These are phyloP conservation scores for Jackrogersella multiformis DNA, from an alignment of 495 filamentous ascomycete species.

Conservation along the genomic window DNA sequence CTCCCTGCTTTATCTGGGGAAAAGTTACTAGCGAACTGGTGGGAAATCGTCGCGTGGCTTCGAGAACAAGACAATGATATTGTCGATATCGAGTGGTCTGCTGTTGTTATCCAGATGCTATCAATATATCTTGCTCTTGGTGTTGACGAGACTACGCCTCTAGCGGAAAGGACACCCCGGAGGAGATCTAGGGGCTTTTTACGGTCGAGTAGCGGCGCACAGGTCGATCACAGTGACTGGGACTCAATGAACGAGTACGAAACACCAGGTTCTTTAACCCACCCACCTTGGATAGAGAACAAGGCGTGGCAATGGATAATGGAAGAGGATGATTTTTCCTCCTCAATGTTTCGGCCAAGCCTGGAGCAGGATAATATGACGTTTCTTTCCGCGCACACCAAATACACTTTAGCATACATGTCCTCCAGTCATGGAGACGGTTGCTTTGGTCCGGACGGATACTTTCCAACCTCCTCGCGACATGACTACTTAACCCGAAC, in stretches of 20 bases:
- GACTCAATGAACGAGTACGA: constrained; percentile 50
- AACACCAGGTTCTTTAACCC: constrained; percentile 60
- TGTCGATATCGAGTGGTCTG: constrained; percentile 78
- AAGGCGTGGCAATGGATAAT: constrained; percentile 79
- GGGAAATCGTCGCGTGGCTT: constrained; percentile 77
- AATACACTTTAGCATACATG: constrained; percentile 56
- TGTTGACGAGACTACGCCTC: constrained; percentile 28
- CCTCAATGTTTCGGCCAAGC: constrained; percentile 35
- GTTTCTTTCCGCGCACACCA: constrained; percentile 57
- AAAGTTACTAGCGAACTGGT: constrained; percentile 75
- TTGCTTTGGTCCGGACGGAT: constrained; percentile 63
- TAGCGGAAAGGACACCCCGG: constrained; percentile 23
- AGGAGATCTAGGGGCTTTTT: constrained; percentile 43
- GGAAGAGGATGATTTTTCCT: constrained; percentile 58
- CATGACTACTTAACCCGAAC: constrained; percentile 64
- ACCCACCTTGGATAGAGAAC: constrained; percentile 71
- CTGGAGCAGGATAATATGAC: constrained; percentile 39
- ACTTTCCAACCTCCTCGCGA: constrained; percentile 68
- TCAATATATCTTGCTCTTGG: constrained; percentile 56
- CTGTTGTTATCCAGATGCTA: constrained; percentile 76
- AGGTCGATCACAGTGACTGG: constrained; percentile 49
- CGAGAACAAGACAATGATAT: constrained; percentile 57
- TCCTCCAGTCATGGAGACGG: constrained; percentile 61
- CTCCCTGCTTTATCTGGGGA: constrained; percentile 69
- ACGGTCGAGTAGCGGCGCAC: constrained; percentile 45